A percentile compares a stretch with the other conserved stretches of the same genome.
These are phyloP conservation scores for Claviceps monticola DNA, from an alignment of 2,329 filamentous ascomycete species.

Conservation along the genomic window DNA sequence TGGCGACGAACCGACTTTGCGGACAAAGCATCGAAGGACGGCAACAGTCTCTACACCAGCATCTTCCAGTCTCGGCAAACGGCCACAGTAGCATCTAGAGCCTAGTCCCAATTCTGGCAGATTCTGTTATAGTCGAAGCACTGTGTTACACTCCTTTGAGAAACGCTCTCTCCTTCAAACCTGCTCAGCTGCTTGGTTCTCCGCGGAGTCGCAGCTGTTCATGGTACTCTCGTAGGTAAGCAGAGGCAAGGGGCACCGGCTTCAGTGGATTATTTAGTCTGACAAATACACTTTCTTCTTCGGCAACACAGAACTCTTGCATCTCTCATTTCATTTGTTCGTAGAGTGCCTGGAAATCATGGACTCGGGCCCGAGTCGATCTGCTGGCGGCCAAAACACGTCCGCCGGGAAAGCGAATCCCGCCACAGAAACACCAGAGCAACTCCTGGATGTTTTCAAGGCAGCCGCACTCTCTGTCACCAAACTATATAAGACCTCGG, in stretches of 20 bases:
- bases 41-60: background rate
- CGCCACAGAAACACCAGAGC: conserved; percentile 35
- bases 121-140: background rate
- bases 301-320: background rate
- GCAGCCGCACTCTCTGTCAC: conserved; percentile 86
- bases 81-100: background rate
- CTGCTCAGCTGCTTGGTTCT: background rate
- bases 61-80: background rate
- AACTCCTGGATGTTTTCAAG: conserved; percentile 80
- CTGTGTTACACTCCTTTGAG: no score
- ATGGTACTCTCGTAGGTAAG: background rate
- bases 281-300: background rate
- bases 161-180: background rate
- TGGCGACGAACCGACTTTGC: conserved; percentile 2
- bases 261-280: background rate
- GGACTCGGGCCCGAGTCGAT: conserved; percentile 7
- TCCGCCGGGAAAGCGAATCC: conserved; percentile 17
- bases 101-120: background rate
- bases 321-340: background rate
- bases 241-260: background rate
- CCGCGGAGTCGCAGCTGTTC: conserved; percentile 3
- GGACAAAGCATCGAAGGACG: background rate
- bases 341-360: background rate
- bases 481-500: conserved; percentile 88
- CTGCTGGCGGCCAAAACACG: conserved; percentile 6